Evolutionary conservation across 768 basidiomycete genomes (phyloP).

Genomic region (Lentinula lateritia): DNA sequence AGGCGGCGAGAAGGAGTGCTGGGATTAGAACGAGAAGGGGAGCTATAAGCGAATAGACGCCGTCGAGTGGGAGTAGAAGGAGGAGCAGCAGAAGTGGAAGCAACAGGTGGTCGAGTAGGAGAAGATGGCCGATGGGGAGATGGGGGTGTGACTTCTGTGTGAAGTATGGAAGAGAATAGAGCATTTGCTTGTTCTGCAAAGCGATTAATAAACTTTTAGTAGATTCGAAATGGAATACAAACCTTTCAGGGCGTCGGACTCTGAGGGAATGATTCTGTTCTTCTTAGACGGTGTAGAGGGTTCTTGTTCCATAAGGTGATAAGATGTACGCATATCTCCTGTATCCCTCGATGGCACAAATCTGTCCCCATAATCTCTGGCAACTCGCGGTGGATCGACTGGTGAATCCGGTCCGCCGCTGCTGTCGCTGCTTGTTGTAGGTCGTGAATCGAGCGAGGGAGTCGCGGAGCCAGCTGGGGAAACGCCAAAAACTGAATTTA

Average conservation of each 20-base stretch:
- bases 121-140: conserved; percentile 60
- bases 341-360: conserved; percentile 65
- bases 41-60: conserved; percentile 65
- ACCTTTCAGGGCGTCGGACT: conserved; percentile 78
- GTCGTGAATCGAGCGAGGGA: conserved; percentile 50
- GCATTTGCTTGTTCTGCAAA: conserved; percentile 71
- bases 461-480: conserved; percentile 35
- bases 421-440: conserved; percentile 52
- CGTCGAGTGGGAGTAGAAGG: conserved; percentile 50
- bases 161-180: conserved; percentile 71
- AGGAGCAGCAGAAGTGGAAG: conserved; percentile 33
- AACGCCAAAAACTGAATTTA: conserved; percentile 50
- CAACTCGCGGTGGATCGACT: conserved; percentile 19
- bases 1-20: conserved; percentile 52
- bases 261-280: conserved; percentile 57
- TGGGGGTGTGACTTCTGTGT: conserved; percentile 73
- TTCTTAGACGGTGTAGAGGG: conserved; percentile 57
- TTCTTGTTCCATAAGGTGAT: conserved; percentile 57
- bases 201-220: background rate
- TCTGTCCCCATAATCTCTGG: conserved; percentile 52
- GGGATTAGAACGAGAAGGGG: conserved; percentile 55
- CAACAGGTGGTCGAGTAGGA: conserved; percentile 43
- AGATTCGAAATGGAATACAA: conserved; percentile 2
- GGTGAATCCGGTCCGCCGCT: conserved; percentile 36
- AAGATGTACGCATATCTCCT: conserved; percentile 62